Evolutionary conservation across 2,329 filamentous ascomycete genomes (phyloP), one percentile per base, ranked within the genome.

Genomic region (Chalara sp.): DNA sequence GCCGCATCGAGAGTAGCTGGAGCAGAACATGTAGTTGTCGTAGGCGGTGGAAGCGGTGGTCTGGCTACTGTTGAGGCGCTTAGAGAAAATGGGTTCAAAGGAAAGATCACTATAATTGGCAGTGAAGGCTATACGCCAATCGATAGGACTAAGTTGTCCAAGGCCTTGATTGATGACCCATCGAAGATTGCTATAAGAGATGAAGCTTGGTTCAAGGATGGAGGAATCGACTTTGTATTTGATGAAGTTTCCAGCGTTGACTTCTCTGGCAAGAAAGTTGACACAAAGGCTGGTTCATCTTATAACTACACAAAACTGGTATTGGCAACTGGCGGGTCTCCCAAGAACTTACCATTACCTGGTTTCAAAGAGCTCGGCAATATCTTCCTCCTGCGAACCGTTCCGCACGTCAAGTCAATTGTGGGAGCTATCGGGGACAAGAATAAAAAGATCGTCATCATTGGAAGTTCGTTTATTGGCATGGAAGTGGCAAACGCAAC

Each of bases 391-490:
- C 77, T 99, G 8, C 82, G 93, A 49, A 84, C 76, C 8, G 75
- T 95, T n/a, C 77, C 84, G 41, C 84, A 97, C 63, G 81, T 84
- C 1, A 81, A 91, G 66, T 77, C 76, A 52, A 96, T 99, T 58
- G 76, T 89, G 30, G 76, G 74, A 1, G 89, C 89, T 6, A 87
- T 95, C 44, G 89, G 89, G 32, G 81, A 88, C 42, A 86, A 87
- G 64, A 83, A 82, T 53, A 96, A 96, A 77, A 96, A 96, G 69
- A 83, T 99, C 58, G 89, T 96, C 44, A 77, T 99, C 11, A 76
- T 99, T 49, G 93, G 93, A 40, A 92, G 87, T 53, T 95, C 89
- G 1, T 99, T 99, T 69, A 99, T 99, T 64, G 93, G 93, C 40
- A 95, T 99, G 87, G 93, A 99, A 69, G 81, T 95, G n/a, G 92